Percentiles rank a stretch among this genome's conserved stretches.
Evolutionary conservation across 495 filamentous ascomycete species (phyloP).

Genomic region (Neurospora discreta): DNA sequence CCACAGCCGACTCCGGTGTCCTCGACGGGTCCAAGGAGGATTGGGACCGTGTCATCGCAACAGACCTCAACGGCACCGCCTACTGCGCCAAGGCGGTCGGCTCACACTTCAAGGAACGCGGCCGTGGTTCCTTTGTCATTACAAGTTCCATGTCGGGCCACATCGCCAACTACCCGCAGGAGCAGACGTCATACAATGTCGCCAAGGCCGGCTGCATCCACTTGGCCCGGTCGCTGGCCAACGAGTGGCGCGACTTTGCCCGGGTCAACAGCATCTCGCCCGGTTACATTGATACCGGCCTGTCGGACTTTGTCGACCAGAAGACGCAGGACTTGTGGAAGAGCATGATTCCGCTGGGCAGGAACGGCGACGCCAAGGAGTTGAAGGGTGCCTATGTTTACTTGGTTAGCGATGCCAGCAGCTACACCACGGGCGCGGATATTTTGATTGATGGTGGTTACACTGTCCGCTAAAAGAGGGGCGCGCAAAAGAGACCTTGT

Average conservation of each 20-base stretch:
- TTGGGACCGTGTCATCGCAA: constrained; percentile 46
- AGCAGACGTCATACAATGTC: constrained; percentile 70
- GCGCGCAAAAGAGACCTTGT: not conserved
- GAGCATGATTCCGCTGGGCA: constrained; percentile 66
- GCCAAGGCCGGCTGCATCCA: constrained; percentile 54
- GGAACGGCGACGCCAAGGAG: constrained; percentile 68
- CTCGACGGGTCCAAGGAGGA: constrained; percentile 29
- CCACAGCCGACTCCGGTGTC: constrained; percentile 31
- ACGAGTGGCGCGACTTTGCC: constrained; percentile 71
- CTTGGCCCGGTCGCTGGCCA: constrained; percentile 47
- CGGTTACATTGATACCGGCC: constrained; percentile 70
- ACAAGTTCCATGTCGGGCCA: constrained; percentile 57
- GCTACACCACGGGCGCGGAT: constrained; percentile 41
- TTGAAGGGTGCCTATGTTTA: constrained; percentile 79
- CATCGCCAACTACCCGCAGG: constrained; percentile 68
- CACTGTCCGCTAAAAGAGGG: constrained; percentile 20
- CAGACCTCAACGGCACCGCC: constrained; percentile 56
- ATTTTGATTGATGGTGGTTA: constrained; percentile 49
- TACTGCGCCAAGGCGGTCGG: constrained; percentile 51
- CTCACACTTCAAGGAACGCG: constrained; percentile 45
- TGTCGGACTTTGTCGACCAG: constrained; percentile 63
- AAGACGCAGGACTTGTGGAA: constrained; percentile 63
- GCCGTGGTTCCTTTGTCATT: constrained; percentile 41
- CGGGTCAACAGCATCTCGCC: constrained; percentile 64
- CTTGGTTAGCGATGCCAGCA: constrained; percentile 58